Evolutionary conservation across 106 monocot genomes (phyloP).

Genomic region (Posidonia australis): DNA sequence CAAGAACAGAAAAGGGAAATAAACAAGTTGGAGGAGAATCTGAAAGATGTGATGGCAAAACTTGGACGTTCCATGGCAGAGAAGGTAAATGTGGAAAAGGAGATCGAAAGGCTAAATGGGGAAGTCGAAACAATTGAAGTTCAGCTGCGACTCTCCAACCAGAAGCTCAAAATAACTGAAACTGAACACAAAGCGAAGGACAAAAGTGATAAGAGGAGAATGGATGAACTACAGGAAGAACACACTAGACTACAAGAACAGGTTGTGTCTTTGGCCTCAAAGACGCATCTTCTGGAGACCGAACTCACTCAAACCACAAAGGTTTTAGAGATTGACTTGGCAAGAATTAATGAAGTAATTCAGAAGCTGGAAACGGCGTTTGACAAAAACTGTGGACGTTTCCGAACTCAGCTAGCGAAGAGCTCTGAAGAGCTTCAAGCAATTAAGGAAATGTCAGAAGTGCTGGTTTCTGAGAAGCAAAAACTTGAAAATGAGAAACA

Average conservation of each 20-base stretch:
- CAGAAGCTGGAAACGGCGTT: slow-evolving; percentile 13
- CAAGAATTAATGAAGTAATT: neutral
- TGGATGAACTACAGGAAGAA: slow-evolving; percentile 27
- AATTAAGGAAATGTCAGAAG: slow-evolving; percentile 14
- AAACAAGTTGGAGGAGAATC: slow-evolving; percentile 16
- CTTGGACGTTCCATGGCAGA: slow-evolving; percentile 29
- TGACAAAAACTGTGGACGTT: slow-evolving; percentile 9
- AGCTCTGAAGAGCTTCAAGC: slow-evolving; percentile 23
- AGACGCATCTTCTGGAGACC: slow-evolving; percentile 13
- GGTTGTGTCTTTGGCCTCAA: slow-evolving; percentile 10
- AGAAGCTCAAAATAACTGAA: slow-evolving; percentile 68
- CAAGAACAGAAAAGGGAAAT: slow-evolving; percentile 34
- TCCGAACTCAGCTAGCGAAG: slow-evolving; percentile 17
- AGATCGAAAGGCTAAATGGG: slow-evolving; percentile 25
- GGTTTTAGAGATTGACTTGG: slow-evolving; percentile 14
- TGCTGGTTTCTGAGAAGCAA: slow-evolving; percentile 17
- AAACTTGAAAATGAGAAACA: slow-evolving; percentile 27
- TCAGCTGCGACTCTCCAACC: slow-evolving; percentile 51
- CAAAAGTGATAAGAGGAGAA: slow-evolving; percentile 20
- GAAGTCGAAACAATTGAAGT: slow-evolving; percentile 44
- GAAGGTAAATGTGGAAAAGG: slow-evolving; percentile 21
- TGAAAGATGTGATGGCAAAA: slow-evolving; percentile 23
- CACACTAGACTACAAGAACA: slow-evolving; percentile 29
- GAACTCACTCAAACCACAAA: slow-evolving; percentile 26
- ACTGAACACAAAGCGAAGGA: slow-evolving; percentile 47